Base-by-base conservation (phyloP, 2,329 filamentous ascomycete species). In the Torrubiellomyces zombiae region DNA sequence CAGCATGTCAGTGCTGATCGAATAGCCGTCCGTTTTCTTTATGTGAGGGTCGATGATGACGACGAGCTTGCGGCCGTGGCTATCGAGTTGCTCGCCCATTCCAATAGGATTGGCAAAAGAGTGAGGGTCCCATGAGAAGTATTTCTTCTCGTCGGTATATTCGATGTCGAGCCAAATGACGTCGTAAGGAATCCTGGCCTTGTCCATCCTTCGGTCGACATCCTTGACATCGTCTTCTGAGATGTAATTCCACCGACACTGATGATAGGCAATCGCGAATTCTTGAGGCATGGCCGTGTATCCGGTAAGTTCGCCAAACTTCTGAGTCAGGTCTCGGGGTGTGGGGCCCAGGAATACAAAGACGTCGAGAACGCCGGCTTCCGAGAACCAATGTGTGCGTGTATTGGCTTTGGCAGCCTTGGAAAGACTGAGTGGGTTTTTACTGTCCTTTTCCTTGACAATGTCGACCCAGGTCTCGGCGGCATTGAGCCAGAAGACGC, bases 141-240 rank as follows among this genome's bases (percentile, higher is more conserved):
- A 98, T 56, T 93, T 91, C 55, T 89, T 86, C 49, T 78, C 83
- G 31, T 98, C 80, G 0, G 85, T 91, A 51, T 95, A 98, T 55
- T 98, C 89, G 37, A 98, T 81, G 42, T 98, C 89, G 11, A 98
- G 72, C 89, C 89, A 98, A 42, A 98, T 98, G 35, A 95, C 80
- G 51, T 98, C 89, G 55, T 95, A 98, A 0, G 89, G 89, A 27
- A 98, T 94, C 45, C 81, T 75, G 53, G 75, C 71, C 56, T 89
- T 91, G 57, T 95, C 85, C 58, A 98, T 93, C 48, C 91, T 92
- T 36, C 79, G 74, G 47, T 95, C 85, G 20, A 98, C 86, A 42
- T 95, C 85, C 50, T 80, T 91, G 30, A 98, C 85, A 51, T 98
- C 89, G 35, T 94, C 83, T 40, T 94, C 86, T 1, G 82, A 91